phyloP scores from a whole-genome alignment of 2,329 filamentous ascomycete species.

The Cladophialophora exuberans region DNA sequence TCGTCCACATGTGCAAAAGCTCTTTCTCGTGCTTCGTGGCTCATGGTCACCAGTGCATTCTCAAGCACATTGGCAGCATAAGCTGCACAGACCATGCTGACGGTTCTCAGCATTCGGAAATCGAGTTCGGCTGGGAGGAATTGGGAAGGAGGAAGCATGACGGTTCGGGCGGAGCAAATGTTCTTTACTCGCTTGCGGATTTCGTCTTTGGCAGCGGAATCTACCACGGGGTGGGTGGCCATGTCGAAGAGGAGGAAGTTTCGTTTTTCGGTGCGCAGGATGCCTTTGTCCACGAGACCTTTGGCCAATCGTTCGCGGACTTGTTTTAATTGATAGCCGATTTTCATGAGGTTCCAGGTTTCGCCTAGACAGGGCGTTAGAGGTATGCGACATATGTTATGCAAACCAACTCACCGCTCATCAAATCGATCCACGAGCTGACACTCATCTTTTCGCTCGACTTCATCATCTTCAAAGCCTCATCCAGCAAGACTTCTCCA shows the following conservation, averaged over 20 bases:
- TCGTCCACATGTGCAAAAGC: constrained; percentile 98
- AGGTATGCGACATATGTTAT: neutral
- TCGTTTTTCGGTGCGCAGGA: constrained; percentile 96
- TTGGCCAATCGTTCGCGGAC: constrained; percentile 96
- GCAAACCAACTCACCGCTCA: constrained; percentile 74
- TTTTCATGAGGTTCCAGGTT: constrained; percentile 99
- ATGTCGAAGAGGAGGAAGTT: constrained; percentile 99
- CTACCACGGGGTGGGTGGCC: constrained; percentile 96
- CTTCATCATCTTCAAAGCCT: constrained; percentile 99
- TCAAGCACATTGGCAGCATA: constrained; percentile 98
- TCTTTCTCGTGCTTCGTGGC: constrained; percentile 90
- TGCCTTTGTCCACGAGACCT: constrained; percentile 97
- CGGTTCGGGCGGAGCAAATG: constrained; percentile 89
- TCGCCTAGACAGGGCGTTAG: constrained; percentile 65
- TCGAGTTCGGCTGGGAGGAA: constrained; percentile 94
- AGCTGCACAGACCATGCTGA: constrained; percentile 95
- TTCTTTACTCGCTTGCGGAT: constrained; percentile 90
- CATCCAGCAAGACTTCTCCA: constrained; percentile 94
- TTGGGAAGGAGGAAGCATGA: constrained; percentile 81
- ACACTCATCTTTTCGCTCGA: constrained; percentile 99
- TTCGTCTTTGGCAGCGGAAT: constrained; percentile 96
- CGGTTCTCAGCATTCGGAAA: constrained; percentile 87
- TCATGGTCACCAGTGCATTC: constrained; percentile 91
- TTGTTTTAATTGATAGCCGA: constrained; percentile 99
- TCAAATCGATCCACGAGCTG: constrained; percentile 96